phyloP scores from a whole-genome alignment of 768 basidiomycete genomes.

The Macrolepiota albuminosa region DNA sequence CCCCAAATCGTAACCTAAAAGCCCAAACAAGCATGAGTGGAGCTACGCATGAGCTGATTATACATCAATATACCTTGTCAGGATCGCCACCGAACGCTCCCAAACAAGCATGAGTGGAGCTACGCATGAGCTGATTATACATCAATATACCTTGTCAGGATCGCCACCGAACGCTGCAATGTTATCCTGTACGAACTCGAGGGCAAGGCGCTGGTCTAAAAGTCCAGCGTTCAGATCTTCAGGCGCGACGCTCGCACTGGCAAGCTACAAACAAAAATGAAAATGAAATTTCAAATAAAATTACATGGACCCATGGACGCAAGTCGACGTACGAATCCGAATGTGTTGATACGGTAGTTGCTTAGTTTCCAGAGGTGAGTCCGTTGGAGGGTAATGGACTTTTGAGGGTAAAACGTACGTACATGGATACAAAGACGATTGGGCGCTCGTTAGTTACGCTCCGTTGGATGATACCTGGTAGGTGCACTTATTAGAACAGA shows the following conservation, averaged over 20 bases:
- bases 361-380: constrained; percentile 21
- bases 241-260: constrained; percentile 39
- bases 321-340: constrained; percentile 42
- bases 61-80: not conserved
- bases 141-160: not conserved
- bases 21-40: not conserved
- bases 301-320: too few species aligned
- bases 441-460: constrained; percentile 44
- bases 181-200: not conserved
- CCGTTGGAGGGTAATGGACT: not conserved
- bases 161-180: not conserved
- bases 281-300: not conserved
- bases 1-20: constrained; percentile 53
- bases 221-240: constrained; percentile 56
- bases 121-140: not conserved
- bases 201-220: constrained; percentile 43
- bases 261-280: constrained; percentile 25
- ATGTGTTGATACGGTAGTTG: constrained; percentile 55
- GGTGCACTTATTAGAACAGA: too few species aligned
- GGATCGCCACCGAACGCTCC: not conserved
- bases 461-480: constrained; percentile 42
- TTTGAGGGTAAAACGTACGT: constrained; percentile 16
- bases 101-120: not conserved
- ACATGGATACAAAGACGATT: constrained; percentile 52
- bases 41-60: not conserved